A percentile compares a stretch with the other conserved stretches of the same genome.
Conservation (phyloP, 2,329 filamentous ascomycete genomes). For the Chrysosphaeria jannelii region DNA sequence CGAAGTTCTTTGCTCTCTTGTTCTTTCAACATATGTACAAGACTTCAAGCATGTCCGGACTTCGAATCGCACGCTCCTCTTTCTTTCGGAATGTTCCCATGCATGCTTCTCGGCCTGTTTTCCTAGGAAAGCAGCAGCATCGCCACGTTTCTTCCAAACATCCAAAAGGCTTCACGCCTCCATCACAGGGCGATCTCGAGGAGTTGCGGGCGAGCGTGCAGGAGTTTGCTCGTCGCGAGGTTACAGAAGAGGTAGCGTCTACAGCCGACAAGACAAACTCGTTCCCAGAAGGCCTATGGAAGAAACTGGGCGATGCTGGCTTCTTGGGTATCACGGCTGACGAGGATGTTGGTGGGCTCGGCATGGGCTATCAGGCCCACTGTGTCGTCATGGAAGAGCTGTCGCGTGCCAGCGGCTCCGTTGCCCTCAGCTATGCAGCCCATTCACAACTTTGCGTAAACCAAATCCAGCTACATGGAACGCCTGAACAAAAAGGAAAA, state of each 20-base stretch:
- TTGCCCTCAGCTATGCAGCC: slow-evolving; percentile 77
- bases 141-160: slow-evolving; percentile 28
- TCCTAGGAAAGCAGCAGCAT: slow-evolving; percentile 1
- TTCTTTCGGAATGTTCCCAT: not conserved
- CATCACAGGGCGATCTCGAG: slow-evolving; percentile 39
- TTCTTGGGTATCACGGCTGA: slow-evolving; percentile 83
- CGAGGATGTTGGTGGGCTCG: slow-evolving; percentile 68
- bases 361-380: slow-evolving; percentile 88
- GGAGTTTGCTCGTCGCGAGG: slow-evolving; percentile 71
- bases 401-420: slow-evolving; percentile 54
- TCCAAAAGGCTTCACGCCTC: slow-evolving; percentile 32
- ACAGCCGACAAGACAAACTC: slow-evolving; percentile 61
- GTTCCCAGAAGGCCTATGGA: slow-evolving; percentile 81
- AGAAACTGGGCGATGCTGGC: slow-evolving; percentile 70
- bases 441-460: slow-evolving; percentile 94
- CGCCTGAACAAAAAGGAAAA: slow-evolving; percentile 42
- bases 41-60: too few species aligned
- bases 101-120: not conserved
- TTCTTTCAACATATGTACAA: too few species aligned
- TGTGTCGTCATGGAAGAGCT: slow-evolving; percentile 90
- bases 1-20: too few species aligned
- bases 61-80: not conserved
- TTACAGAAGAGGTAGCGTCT: slow-evolving; percentile 54
- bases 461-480: slow-evolving; percentile 76
- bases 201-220: slow-evolving; percentile 64